Conservation (phyloP, 768 basidiomycete genomes). For the Hericium coralloides region DNA sequence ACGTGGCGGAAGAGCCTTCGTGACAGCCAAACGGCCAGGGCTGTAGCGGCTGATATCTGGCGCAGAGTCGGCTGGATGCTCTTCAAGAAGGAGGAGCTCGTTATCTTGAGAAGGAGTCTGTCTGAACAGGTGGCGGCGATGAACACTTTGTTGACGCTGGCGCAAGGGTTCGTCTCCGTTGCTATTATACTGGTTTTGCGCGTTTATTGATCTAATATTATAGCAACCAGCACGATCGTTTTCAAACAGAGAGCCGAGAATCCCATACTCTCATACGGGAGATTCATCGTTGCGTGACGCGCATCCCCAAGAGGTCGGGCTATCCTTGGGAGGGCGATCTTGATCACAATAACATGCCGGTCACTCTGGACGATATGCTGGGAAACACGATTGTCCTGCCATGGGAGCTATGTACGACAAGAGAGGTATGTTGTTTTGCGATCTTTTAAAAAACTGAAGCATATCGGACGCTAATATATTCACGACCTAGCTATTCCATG, state of each 20-base stretch:
- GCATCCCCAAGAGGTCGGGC: neutral
- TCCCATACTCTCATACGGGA: neutral
- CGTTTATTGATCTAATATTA: too few species aligned
- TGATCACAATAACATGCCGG: too few species aligned
- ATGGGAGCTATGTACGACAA: too few species aligned
- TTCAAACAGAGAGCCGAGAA: neutral
- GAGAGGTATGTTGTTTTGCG: too few species aligned
- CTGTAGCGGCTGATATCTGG: neutral
- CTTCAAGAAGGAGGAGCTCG: neutral
- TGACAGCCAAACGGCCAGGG: neutral
- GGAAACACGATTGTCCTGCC: too few species aligned
- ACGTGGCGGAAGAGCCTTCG: too few species aligned
- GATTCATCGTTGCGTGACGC: neutral
- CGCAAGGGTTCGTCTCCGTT: neutral
- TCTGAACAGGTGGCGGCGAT: neutral
- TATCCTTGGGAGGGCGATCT: neutral
- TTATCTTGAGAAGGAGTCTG: neutral
- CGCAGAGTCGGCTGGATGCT: neutral
- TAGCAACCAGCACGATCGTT: too few species aligned
- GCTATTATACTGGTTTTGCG: neutral
- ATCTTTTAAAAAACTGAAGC: too few species aligned
- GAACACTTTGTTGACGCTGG: neutral
- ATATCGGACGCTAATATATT: too few species aligned
- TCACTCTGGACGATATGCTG: too few species aligned
- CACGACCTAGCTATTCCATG: too few species aligned